Conservation (phyloP, 441 rosid species). For the Adansonia gregorii region DNA sequence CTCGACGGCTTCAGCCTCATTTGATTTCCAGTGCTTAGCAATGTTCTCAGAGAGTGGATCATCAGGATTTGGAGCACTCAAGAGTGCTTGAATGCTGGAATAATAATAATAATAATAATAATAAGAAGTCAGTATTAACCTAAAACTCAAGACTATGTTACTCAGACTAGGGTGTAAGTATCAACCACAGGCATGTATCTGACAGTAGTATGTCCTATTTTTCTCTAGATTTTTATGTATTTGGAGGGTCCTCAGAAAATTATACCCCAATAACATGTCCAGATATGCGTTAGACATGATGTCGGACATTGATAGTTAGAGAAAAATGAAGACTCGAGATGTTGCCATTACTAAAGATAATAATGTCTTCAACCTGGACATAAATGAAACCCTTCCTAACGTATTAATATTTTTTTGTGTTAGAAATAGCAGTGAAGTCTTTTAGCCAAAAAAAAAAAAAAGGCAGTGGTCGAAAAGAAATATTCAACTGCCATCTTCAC, state of each 20-base stretch:
- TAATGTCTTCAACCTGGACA: background rate
- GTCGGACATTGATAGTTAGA: too few relatives aligned
- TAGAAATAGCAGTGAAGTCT: background rate
- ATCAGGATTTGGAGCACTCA: constrained; percentile 98
- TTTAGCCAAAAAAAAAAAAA: background rate
- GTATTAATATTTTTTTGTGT: background rate
- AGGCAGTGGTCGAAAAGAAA: background rate
- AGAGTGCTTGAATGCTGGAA: constrained; percentile 90
- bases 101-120: constrained; percentile 5
- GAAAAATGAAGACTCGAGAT: too few relatives aligned
- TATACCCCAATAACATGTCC: too few relatives aligned
- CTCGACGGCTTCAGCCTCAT: constrained; percentile 95
- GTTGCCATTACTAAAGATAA: background rate
- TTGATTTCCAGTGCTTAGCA: constrained; percentile 98
- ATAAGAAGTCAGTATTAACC: background rate
- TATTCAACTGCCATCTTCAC: background rate
- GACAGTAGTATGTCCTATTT: too few relatives aligned
- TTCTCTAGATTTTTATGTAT: too few relatives aligned
- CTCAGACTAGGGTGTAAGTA: too few relatives aligned
- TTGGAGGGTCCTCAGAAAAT: too few relatives aligned
- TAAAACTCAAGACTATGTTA: background rate
- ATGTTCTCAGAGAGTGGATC: constrained; percentile 99
- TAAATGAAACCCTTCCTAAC: background rate
- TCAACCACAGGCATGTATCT: too few relatives aligned
- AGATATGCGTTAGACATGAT: too few relatives aligned